Percentiles rank a stretch among this genome's conserved stretches.
phyloP scores from a whole-genome alignment of 495 filamentous ascomycete genomes.

The Clavariopsis aquatica region DNA sequence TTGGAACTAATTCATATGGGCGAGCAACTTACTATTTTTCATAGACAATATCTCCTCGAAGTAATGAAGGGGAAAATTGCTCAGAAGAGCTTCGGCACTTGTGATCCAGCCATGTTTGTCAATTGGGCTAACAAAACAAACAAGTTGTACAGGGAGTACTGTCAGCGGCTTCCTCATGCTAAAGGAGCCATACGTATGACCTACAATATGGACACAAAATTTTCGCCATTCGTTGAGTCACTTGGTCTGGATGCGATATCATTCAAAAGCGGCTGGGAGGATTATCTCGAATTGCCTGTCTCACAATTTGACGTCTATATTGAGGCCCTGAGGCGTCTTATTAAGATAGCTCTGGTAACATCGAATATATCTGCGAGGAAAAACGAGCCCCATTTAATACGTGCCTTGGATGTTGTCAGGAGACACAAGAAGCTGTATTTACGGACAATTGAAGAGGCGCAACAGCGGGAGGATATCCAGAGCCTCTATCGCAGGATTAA shows the following conservation, averaged over 20 bases:
- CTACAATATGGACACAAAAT: constrained; percentile 8
- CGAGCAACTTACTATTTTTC: constrained; percentile 8
- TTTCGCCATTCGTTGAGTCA: constrained; percentile 3
- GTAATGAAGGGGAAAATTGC: constrained; percentile 7
- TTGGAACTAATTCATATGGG: constrained; percentile 6
- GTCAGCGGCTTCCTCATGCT: constrained; percentile 17
- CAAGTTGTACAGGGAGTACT: constrained; percentile 9
- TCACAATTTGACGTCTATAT: constrained; percentile 19
- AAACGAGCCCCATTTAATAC: not conserved
- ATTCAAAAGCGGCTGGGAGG: constrained; percentile 19
- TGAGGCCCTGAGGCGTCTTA: constrained; percentile 4
- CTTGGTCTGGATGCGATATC: constrained; percentile 12
- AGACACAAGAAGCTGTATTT: not conserved
- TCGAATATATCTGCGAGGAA: not conserved
- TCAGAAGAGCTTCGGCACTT: constrained; percentile 3
- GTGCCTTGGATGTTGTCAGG: constrained; percentile 6
- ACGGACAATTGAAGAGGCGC: not conserved
- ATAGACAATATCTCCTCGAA: constrained; percentile 11
- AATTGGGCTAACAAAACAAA: constrained; percentile 16
- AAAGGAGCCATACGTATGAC: constrained; percentile 17
- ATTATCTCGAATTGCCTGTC: constrained; percentile 17
- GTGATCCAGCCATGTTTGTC: constrained; percentile 12
- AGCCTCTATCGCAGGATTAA: constrained; percentile 23
- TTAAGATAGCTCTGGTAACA: not conserved
- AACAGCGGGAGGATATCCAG: constrained; percentile 16